Base-by-base conservation (phyloP, 2,329 filamentous ascomycete species). In the Xylaria sp. region DNA sequence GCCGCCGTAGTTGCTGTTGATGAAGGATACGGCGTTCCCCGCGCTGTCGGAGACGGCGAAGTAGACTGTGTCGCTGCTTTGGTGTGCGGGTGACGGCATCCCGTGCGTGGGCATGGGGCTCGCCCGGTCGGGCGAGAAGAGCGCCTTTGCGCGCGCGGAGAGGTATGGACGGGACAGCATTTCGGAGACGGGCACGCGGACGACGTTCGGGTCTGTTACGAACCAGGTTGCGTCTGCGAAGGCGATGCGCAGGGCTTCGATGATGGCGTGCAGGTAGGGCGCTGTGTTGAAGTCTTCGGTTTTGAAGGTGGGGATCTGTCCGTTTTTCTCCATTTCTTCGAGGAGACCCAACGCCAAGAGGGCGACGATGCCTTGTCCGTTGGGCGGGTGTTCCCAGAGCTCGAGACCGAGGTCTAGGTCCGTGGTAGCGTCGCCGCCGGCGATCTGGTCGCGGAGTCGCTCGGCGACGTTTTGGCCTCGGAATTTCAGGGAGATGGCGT, bases 361-460 rank as follows among this genome's bases (percentile, higher is more conserved):
- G 0, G 94, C 94, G 1, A 97, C 90, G 65, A 97, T 92, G 1
- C 94, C 94, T 75, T 97, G 94, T 0, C 94, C 92, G 69, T 97
- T 97, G 7, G 94, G 94, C 42, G 93, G 92, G 71, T 97, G 93
- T 71, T 99, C 94, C 93, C 93, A 97, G 0, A 99, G 78, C 70
- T 96, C 87, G 48, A 97, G 82, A 8, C 86, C 85, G 10, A 78
- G 74, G 54, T 80, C 77, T 23, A 72, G 68, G 59, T 71, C 67
- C 3, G 74, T 72, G 16, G 63, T 75, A 71, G 7, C 70, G 59
- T 44, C 74, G 23, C 23, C 4, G 23, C 23, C 23, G 70, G 76
- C 57, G 7, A 70, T 59, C n/a, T 59, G 60, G 19, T 67, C 65
- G 52, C 65, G 59, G 35, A 68, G 59, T 16, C 56, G 58, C 7